Percentiles rank a stretch among this genome's conserved stretches.
Evolutionary conservation across 176 grass and related monocot genomes (phyloP).

Genomic region (Phoenix dactylifera): DNA sequence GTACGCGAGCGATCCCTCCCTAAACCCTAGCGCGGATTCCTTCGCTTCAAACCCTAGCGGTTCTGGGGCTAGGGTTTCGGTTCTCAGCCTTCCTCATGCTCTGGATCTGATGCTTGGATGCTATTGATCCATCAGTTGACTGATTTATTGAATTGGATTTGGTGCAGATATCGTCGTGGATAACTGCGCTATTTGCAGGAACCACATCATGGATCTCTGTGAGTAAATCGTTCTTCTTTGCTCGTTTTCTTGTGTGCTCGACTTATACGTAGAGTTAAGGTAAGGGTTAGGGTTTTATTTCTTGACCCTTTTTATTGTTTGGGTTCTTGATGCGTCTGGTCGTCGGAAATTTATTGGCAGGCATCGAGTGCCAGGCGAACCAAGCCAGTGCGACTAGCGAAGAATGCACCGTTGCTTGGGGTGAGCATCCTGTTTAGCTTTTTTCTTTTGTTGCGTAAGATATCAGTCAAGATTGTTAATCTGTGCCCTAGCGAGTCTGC

Average conservation of each 20-base stretch:
- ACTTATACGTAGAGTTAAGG: not conserved
- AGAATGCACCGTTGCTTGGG: slow-evolving; percentile 98
- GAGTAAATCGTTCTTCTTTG: slow-evolving; percentile 22
- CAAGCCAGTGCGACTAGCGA: slow-evolving; percentile 96
- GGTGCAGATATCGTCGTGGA: slow-evolving; percentile 89
- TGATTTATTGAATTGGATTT: not conserved
- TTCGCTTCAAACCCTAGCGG: too few species aligned
- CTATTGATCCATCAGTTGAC: not conserved
- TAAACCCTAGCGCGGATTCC: not conserved
- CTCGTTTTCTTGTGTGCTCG: not conserved
- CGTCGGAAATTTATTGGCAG: slow-evolving; percentile 19
- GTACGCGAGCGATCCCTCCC: not conserved
- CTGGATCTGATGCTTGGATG: not conserved
- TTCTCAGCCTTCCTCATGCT: not conserved
- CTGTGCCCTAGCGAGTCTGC: too few species aligned
- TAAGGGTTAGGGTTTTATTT: slow-evolving; percentile 16
- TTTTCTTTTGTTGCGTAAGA: too few species aligned
- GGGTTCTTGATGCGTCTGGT: slow-evolving; percentile 7
- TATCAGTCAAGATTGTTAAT: too few species aligned
- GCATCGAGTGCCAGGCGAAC: slow-evolving; percentile 99
- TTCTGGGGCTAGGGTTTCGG: slow-evolving; percentile 7
- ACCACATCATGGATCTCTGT: slow-evolving; percentile 99
- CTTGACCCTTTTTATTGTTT: too few species aligned
- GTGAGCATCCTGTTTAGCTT: slow-evolving; percentile 21
- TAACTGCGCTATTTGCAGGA: slow-evolving; percentile 97